Base-by-base conservation (phyloP, 352 stramenopile genomes). In the Globisporangium recalcitrans region DNA sequence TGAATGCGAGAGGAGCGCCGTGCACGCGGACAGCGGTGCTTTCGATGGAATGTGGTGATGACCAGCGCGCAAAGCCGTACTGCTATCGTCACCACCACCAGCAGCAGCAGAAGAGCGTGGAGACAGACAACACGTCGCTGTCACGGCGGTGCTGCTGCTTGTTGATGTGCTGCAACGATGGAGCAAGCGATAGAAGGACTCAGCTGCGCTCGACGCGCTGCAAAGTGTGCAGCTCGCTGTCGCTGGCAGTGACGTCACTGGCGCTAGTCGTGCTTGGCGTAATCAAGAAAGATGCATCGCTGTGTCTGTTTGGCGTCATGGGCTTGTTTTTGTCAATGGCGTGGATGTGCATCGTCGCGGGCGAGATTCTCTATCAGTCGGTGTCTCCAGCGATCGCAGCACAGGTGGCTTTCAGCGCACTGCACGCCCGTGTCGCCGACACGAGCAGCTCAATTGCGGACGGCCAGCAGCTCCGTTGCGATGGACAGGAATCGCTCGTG, bases 11-110 rank as follows among this genome's bases (percentile, higher is more conserved):
- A 4, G 58, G 63, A 4, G 21, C 24, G 16, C 29, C 13, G 19
- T 69, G 63, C 58, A 65, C 62, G 29, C 47, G 62, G 4, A 68
- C 62, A 31, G 47, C 58, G 3, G n/a, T 52, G 63, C 22, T 61
- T 11, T 16, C 51, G 8, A 10, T 10, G 9, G 13, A 64, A 9
- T 2, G 1, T 10, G 26, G 44, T n/a, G n/a, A n/a, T 9, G 24
- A 54, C 6, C 10, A 29, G 29, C 14, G 13, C 13, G 10, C 21
- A 44, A 36, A 27, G 38, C 7, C 58, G n/a, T 69, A 40, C 14
- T 69, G 63, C 31, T 62, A 65, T 21, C 58, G 63, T 0, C 63
- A 69, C 34, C 38, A 36, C 13, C 42, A 62, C 13, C 58, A 65
- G 24, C 32, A 38, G 19, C 49, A 38, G 7, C 14, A 16, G 8